A percentile compares a stretch with the other conserved stretches of the same genome.
phyloP scores from a whole-genome alignment of 2,329 filamentous ascomycete genomes.

The Microdochium trichocladiopsis region DNA sequence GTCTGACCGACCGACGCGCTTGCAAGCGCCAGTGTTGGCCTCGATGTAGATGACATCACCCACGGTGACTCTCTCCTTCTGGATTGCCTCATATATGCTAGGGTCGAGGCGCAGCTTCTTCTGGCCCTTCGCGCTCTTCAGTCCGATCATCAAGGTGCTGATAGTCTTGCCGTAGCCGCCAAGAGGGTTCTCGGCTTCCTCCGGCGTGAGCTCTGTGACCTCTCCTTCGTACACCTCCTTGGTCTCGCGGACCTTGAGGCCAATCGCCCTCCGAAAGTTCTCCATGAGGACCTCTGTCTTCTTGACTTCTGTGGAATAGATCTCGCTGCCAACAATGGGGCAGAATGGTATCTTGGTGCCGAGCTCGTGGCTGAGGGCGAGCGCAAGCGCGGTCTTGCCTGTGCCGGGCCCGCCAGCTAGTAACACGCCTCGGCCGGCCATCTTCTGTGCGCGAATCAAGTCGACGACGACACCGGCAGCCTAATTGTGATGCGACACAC shows the following conservation, averaged over 20 bases:
- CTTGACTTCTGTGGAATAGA: conserved; percentile 97
- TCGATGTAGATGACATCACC: conserved; percentile 99
- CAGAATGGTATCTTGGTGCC: conserved; percentile 98
- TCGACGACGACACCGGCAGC: conserved; percentile 95
- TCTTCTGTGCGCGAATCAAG: conserved; percentile 91
- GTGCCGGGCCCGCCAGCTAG: conserved; percentile 93
- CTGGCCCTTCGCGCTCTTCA: conserved; percentile 93
- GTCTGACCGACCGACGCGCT: conserved; percentile 91
- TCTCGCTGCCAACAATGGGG: conserved; percentile 94
- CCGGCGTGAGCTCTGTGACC: conserved; percentile 93
- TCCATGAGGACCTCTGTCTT: conserved; percentile 99
- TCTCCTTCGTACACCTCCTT: conserved; percentile 99
- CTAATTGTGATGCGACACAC: conserved; percentile 31
- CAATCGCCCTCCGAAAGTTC: conserved; percentile 95
- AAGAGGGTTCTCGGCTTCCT: conserved; percentile 95
- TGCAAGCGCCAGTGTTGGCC: conserved; percentile 96
- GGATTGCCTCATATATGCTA: conserved; percentile 98
- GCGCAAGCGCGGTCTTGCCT: conserved; percentile 91
- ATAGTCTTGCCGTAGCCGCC: conserved; percentile 97
- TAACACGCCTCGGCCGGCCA: conserved; percentile 90
- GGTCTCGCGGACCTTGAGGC: conserved; percentile 92
- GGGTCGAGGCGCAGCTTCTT: conserved; percentile 97
- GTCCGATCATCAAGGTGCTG: conserved; percentile 84
- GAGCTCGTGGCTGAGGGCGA: conserved; percentile 93
- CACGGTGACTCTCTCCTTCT: conserved; percentile 93